Base-by-base conservation (phyloP, 2,329 filamentous ascomycete species). In the Fusarium pseudoanthophilum region DNA sequence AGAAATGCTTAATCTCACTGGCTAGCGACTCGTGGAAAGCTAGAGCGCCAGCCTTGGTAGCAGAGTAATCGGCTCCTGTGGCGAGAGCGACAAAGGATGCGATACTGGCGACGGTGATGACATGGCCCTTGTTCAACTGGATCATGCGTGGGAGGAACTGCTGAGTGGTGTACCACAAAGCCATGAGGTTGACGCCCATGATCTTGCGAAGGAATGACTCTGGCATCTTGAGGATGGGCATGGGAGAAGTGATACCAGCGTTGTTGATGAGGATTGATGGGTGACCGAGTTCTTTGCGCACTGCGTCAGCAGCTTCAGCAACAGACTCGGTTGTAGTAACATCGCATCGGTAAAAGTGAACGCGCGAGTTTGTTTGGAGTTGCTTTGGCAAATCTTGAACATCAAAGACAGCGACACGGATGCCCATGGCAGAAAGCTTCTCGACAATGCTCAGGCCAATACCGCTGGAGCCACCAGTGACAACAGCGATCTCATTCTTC, bases 191-290 rank as follows among this genome's bases (percentile, higher is more conserved):
- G 73, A 94, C 90, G 59, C 89, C 88, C 78, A 93, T 92, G 56
- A 91, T 91, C 69, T 88, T 88, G 24, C 87, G 87, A 60, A 92
- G 84, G 70, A 89, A 87, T 16, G 83, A 84, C 67, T 90, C 87
- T 0, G 86, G 84, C 48, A 85, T 82, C 30, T 87, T 84, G 56
- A 93, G 86, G 72, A 94, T 87, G 16, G 85, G 85, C 68, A 87
- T 87, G 49, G 89, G 89, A 52, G 85, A 85, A 15, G 86, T 87
- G 51, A 92, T 86, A 68, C 91, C 91, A 10, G 91, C 91, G 77
- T 93, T 93, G 83, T 93, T 92, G 83, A 93, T 90, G 5, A 94
- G 85, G 62, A 94, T 85, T 0, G 91, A 92, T 0, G 92, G 92
- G 55, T 88, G 78, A 28, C 91, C 92, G 37, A 92, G 82, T 7